Conservation (phyloP, 2,329 filamentous ascomycete genomes). For the Fusarium sp. region DNA sequence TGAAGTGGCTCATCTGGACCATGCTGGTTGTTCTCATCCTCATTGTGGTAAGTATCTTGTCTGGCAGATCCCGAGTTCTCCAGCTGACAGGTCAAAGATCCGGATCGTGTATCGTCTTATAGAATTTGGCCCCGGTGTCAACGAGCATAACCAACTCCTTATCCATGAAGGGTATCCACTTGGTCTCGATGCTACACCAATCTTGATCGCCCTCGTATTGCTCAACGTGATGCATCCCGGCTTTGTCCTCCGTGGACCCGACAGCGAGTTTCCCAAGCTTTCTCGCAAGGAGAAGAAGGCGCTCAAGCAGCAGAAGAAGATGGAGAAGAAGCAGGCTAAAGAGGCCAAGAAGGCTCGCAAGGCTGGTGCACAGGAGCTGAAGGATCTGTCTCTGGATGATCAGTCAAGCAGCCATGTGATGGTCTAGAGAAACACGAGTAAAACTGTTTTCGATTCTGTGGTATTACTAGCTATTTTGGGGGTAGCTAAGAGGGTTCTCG, state of each 20-base stretch:
- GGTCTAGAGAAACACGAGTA: neutral
- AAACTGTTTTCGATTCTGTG: neutral
- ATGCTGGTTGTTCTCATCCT: conserved; percentile 50
- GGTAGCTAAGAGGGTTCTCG: neutral
- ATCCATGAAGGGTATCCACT: conserved; percentile 64
- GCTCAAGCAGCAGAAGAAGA: conserved; percentile 52
- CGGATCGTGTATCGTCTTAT: conserved; percentile 71
- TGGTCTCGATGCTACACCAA: conserved; percentile 64
- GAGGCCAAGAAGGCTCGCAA: conserved; percentile 40
- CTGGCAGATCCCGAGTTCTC: neutral
- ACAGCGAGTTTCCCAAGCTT: conserved; percentile 57
- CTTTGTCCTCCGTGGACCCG: conserved; percentile 56
- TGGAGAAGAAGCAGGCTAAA: conserved; percentile 39
- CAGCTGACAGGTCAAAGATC: conserved; percentile 47
- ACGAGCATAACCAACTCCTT: conserved; percentile 56
- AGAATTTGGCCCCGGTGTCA: conserved; percentile 63
- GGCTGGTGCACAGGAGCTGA: conserved; percentile 24
- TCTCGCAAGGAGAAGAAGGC: conserved; percentile 58
- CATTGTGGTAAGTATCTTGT: conserved; percentile 48
- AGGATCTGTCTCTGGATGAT: conserved; percentile 23
- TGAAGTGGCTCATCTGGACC: conserved; percentile 49
- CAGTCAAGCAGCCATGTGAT: conserved; percentile 10
- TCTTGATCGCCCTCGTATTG: conserved; percentile 59
- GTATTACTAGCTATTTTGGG: neutral
- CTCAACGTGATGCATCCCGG: conserved; percentile 62